Evolutionary conservation across 352 stramenopile species (phyloP), one percentile per base, ranked within the genome.

Genomic region (Thraustochytrium striatum): DNA sequence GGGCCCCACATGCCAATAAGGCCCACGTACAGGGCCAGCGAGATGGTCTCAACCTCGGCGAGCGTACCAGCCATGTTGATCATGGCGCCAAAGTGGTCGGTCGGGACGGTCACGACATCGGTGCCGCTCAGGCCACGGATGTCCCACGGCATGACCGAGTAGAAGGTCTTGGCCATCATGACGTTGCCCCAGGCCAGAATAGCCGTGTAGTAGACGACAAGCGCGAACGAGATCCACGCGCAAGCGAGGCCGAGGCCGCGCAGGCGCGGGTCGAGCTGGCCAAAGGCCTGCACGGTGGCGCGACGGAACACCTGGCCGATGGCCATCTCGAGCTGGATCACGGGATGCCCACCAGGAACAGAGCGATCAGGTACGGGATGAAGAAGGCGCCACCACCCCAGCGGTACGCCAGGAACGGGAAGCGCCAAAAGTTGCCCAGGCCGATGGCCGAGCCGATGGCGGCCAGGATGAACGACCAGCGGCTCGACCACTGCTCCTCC

Each of bases 261-360:
- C 19, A 83, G 58, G 21, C 81, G 61, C 7, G 2, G 25, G 61
- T 84, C 33, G 28, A 84, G 61, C 13, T 36, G 50, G 57, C 78
- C 81, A 72, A 84, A 84, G 35, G 58, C 44, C 47, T 81, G 57
- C 13, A 87, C 82, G 72, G 85, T 84, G 57, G 84, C 86, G 41
- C 82, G 84, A 59, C 86, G 79, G 58, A 84, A 84, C 47, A 84
- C 85, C 65, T 88, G 85, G 30, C 86, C 86, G 11, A 89, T 53
- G 43, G 58, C 38, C 69, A 87, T 87, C 72, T 90, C 86, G 55
- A 90, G 79, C 30, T 88, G 81, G 13, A 88, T 59, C 32, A 90
- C n/a, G 86, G 86, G 69, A 90, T 72, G 30, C 86, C 86, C 11
- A 90, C 53, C 7, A 89, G 82, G 32, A 88, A 69, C 2, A 90